Conservation (phyloP, 2,329 filamentous ascomycete species). For the Mollisia scopiformis region DNA sequence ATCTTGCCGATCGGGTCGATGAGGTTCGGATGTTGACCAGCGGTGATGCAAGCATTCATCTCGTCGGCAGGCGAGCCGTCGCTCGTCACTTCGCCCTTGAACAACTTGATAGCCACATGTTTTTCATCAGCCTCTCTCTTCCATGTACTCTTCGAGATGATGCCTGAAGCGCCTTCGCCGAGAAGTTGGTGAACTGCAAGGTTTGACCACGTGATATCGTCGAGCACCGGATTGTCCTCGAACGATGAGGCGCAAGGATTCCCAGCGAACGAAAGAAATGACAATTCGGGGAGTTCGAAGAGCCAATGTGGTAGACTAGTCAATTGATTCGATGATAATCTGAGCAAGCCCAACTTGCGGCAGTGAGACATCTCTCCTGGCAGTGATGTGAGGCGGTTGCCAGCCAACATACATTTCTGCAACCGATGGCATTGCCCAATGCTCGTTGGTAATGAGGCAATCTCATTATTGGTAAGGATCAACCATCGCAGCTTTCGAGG, state of each 20-base stretch:
- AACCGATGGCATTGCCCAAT: constrained; percentile 47
- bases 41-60: constrained; percentile 49
- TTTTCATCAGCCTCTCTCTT: constrained; percentile 34
- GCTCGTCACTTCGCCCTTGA: constrained; percentile 49
- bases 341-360: constrained; percentile 46
- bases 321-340: constrained; percentile 48
- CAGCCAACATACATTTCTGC: constrained; percentile 53
- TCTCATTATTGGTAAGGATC: constrained; percentile 50
- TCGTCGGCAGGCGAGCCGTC: constrained; percentile 53
- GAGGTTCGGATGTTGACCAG: constrained; percentile 49
- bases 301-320: constrained; percentile 46
- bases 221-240: constrained; percentile 35
- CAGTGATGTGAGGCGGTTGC: constrained; percentile 44
- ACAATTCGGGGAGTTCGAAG: constrained; percentile 47
- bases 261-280: constrained; percentile 50
- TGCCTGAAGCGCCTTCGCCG: constrained; percentile 49
- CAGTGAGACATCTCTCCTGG: constrained; percentile 48
- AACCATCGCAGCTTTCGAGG: constrained; percentile 49
- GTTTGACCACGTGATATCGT: constrained; percentile 44
- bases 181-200: constrained; percentile 45
- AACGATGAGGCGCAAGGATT: constrained; percentile 45
- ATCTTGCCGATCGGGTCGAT: constrained; percentile 49
- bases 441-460: constrained; percentile 43
- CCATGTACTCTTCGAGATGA: constrained; percentile 47
- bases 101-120: constrained; percentile 51